Evolutionary conservation across 2,329 filamentous ascomycete species (phyloP).

Genomic region (Salinomyces thailandicus): DNA sequence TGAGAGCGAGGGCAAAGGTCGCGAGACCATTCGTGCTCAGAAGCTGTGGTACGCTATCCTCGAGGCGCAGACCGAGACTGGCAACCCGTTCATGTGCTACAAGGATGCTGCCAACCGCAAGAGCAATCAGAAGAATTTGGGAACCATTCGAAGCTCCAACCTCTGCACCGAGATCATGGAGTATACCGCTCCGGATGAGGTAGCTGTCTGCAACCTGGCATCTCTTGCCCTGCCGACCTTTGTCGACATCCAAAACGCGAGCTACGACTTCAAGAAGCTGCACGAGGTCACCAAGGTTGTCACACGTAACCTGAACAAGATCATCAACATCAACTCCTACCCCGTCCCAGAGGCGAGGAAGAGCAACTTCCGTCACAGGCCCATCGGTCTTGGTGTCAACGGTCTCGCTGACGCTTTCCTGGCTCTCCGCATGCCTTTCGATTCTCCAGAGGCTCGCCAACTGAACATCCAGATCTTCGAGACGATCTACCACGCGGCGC

Average conservation of each 20-base stretch:
- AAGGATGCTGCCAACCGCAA: constrained; percentile 98
- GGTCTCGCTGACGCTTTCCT: constrained; percentile 97
- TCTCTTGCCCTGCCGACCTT: constrained; percentile 86
- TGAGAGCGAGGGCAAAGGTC: constrained; percentile 76
- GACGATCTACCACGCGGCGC: constrained; percentile 93
- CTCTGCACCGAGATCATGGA: constrained; percentile 98
- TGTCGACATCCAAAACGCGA: constrained; percentile 73
- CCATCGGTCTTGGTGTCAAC: constrained; percentile 92
- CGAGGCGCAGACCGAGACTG: constrained; percentile 96
- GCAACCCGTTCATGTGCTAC: constrained; percentile 99
- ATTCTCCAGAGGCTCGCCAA: constrained; percentile 85
- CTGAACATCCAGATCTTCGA: constrained; percentile 99
- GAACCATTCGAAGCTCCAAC: constrained; percentile 96
- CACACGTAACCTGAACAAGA: constrained; percentile 91
- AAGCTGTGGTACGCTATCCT: constrained; percentile 99
- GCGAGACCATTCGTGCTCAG: constrained; percentile 88
- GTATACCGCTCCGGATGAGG: constrained; percentile 94
- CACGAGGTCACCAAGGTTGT: constrained; percentile 91
- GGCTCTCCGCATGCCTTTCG: constrained; percentile 90
- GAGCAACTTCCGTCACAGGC: constrained; percentile 95
- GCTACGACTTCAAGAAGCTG: constrained; percentile 92
- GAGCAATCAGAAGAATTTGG: constrained; percentile 99
- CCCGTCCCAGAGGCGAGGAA: constrained; percentile 87
- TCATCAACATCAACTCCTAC: constrained; percentile 97
- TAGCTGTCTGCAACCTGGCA: constrained; percentile 95